phyloP scores from a whole-genome alignment of 805 yeast genomes.

The Vanderwaltozyma tropicalis region DNA sequence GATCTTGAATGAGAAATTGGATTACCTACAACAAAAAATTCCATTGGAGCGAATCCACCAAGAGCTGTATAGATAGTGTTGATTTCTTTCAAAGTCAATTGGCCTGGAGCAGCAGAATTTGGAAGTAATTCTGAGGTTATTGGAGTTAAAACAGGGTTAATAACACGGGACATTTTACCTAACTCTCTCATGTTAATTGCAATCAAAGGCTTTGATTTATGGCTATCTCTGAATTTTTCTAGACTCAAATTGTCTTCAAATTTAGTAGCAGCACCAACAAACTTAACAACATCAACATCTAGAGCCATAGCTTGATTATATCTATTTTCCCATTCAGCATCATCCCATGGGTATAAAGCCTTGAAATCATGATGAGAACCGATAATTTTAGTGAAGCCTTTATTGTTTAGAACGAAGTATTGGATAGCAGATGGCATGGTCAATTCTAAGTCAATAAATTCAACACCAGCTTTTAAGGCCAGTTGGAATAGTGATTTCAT shows the following conservation, averaged over 20 bases:
- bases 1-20: conserved; percentile 86
- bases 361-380: conserved; percentile 74
- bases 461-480: conserved; percentile 72
- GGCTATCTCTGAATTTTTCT: conserved; percentile 55
- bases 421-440: conserved; percentile 50
- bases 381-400: conserved; percentile 58
- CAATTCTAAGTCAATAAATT: conserved; percentile 71
- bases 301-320: conserved; percentile 56
- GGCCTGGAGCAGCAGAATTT: conserved; percentile 71
- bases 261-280: conserved; percentile 64
- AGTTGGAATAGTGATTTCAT: conserved; percentile 44
- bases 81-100: conserved; percentile 55
- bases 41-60: conserved; percentile 51
- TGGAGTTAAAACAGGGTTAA: conserved; percentile 72
- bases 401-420: conserved; percentile 40
- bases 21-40: conserved; percentile 65
- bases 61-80: conserved; percentile 45
- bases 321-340: conserved; percentile 63
- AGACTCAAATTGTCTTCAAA: conserved; percentile 60
- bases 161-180: conserved; percentile 73
- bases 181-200: conserved; percentile 70
- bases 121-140: conserved; percentile 66
- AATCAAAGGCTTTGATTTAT: conserved; percentile 52
- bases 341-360: conserved; percentile 54
- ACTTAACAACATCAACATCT: conserved; percentile 66